These are phyloP conservation scores for Verruconis gallopava DNA, from an alignment of 2,329 filamentous ascomycete species.

Conservation along the genomic window DNA sequence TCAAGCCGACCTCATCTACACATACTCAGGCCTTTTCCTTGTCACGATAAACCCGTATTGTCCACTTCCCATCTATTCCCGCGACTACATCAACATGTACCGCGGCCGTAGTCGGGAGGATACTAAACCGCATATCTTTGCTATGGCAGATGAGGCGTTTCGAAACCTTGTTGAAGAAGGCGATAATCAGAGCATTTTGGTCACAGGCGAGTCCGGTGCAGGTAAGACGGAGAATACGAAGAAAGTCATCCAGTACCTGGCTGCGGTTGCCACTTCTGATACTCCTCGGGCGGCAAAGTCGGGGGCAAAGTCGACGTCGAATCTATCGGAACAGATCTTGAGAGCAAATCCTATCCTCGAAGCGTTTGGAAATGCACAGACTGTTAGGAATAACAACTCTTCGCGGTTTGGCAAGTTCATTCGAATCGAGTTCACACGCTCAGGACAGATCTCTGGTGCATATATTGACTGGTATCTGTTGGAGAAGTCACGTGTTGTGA, in stretches of 20 bases:
- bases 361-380: conserved; percentile 96
- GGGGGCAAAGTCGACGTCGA: conserved; percentile 58
- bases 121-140: conserved; percentile 93
- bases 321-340: conserved; percentile 89
- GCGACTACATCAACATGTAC: conserved; percentile 98
- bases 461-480: conserved; percentile 98
- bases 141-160: conserved; percentile 94
- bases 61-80: conserved; percentile 83
- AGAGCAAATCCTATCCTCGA: conserved; percentile 94
- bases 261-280: conserved; percentile 81
- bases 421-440: conserved; percentile 81
- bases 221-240: conserved; percentile 99
- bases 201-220: conserved; percentile 94
- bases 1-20: conserved; percentile 90
- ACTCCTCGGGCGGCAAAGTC: conserved; percentile 44
- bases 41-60: conserved; percentile 97
- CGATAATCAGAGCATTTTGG: conserved; percentile 91
- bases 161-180: conserved; percentile 91
- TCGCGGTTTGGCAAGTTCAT: conserved; percentile 99
- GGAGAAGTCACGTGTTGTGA: conserved; percentile 95
- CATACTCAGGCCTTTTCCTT: conserved; percentile 91
- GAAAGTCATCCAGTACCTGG: conserved; percentile 97
- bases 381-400: conserved; percentile 95
- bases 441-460: conserved; percentile 83
- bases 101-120: conserved; percentile 83